These are phyloP conservation scores for cucumber (Cucumis sativus) DNA, from an alignment of 306 rosid genomes.

Conservation along the genomic window DNA sequence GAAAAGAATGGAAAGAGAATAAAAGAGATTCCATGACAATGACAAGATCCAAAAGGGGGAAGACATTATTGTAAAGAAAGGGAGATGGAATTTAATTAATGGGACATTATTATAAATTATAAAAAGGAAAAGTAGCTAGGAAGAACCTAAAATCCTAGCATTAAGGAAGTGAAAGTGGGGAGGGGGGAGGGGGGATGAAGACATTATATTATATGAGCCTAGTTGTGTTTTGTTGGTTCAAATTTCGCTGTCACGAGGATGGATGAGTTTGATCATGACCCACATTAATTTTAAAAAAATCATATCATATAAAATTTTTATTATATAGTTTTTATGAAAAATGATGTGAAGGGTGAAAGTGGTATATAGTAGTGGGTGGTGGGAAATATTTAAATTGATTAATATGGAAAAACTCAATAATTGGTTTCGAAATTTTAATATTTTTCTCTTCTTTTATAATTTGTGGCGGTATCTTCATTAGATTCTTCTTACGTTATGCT, in stretches of 20 bases:
- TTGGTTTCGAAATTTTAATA: background rate
- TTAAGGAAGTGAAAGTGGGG: constrained; percentile 3
- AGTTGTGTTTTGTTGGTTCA: background rate
- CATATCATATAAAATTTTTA: background rate
- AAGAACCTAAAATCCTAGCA: constrained; percentile 5
- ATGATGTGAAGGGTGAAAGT: background rate
- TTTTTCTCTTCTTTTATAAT: background rate
- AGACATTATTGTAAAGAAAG: background rate
- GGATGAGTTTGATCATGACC: background rate
- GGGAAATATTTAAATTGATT: background rate
- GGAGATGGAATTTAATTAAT: background rate
- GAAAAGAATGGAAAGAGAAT: background rate
- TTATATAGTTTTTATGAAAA: background rate
- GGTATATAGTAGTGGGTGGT: background rate
- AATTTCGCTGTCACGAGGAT: background rate
- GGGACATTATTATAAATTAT: background rate
- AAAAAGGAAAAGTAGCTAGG: background rate
- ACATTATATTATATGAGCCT: background rate
- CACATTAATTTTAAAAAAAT: background rate
- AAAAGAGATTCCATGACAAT: background rate
- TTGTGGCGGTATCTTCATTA: background rate
- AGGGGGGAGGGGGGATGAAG: background rate
- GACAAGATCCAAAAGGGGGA: background rate
- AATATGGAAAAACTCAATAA: background rate
- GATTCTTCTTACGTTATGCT: constrained; percentile 49